Conservation (phyloP, 2,329 filamentous ascomycete genomes). For the Aspergillus piperis region DNA sequence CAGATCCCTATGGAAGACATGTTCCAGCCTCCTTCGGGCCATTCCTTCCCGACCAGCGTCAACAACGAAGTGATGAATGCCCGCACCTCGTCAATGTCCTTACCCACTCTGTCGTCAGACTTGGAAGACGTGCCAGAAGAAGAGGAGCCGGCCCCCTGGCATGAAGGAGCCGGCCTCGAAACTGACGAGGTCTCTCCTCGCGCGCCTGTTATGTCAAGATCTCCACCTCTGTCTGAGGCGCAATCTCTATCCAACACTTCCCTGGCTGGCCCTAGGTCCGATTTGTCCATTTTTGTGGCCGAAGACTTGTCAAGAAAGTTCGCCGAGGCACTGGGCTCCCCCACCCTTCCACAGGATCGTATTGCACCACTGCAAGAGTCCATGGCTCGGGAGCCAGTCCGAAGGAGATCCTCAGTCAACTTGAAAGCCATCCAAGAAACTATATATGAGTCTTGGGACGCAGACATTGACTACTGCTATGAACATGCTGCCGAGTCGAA, state of each 20-base stretch:
- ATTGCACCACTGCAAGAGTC: constrained; percentile 22
- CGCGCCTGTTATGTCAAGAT: constrained; percentile 21
- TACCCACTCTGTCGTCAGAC: constrained; percentile 42
- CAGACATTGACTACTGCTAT: constrained; percentile 64
- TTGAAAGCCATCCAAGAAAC: constrained; percentile 29
- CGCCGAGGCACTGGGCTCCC: constrained; percentile 49
- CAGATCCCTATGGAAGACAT: constrained; percentile 31
- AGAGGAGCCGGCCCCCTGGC: constrained; percentile 40
- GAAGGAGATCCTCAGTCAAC: constrained; percentile 18
- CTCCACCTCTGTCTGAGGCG: constrained; percentile 10
- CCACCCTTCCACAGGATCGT: constrained; percentile 36
- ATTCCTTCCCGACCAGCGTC: constrained; percentile 47
- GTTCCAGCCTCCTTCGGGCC: constrained; percentile 32
- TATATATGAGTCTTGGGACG: constrained; percentile 57
- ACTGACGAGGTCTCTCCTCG: constrained; percentile 20
- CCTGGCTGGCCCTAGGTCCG: constrained; percentile 25
- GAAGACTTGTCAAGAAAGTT: constrained; percentile 42
- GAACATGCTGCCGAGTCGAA: constrained; percentile 62
- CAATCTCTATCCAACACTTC: constrained; percentile 14
- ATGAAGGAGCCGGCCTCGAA: constrained; percentile 33
- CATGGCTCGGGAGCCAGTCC: constrained; percentile 17
- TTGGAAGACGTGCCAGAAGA: constrained; percentile 51
- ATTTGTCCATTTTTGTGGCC: constrained; percentile 34
- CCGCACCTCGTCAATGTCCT: constrained; percentile 44
- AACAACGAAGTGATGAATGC: constrained; percentile 39